These are phyloP conservation scores for Hysterangium stoloniferum DNA, from an alignment of 768 basidiomycete species.

Conservation along the genomic window DNA sequence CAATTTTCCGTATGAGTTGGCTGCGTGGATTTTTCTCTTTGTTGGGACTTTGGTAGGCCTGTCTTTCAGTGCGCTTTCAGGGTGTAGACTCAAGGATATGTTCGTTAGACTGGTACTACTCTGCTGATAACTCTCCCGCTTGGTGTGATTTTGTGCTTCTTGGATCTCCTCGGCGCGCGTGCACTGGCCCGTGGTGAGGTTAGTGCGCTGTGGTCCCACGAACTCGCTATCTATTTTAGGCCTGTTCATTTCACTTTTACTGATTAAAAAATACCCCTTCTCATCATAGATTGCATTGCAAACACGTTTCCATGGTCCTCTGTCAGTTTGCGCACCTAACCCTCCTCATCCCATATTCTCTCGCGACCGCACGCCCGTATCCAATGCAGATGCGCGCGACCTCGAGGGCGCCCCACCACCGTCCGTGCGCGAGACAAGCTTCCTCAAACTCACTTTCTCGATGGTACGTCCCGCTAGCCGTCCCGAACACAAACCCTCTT, in stretches of 20 bases:
- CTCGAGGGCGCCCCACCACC: constrained; percentile 14
- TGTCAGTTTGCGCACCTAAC: constrained; percentile 53
- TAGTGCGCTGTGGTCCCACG: constrained; percentile 8
- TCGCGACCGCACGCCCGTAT: constrained; percentile 44
- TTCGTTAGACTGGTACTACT: constrained; percentile 63
- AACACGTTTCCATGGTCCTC: constrained; percentile 58
- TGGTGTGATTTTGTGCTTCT: constrained; percentile 70
- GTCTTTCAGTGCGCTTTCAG: constrained; percentile 10
- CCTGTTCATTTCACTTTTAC: no score
- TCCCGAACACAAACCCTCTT: no score
- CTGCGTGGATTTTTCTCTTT: constrained; percentile 75
- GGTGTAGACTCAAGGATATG: constrained; percentile 12
- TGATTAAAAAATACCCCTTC: no score
- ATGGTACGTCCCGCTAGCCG: constrained; percentile 48
- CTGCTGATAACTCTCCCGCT: constrained; percentile 73
- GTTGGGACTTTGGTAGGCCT: constrained; percentile 68
- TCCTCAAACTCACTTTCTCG: constrained; percentile 74
- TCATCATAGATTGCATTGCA: constrained; percentile 52
- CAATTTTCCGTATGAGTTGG: constrained; percentile 73
- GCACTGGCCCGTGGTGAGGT: constrained; percentile 67
- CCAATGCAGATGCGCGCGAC: constrained; percentile 39
- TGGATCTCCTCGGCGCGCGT: constrained; percentile 68
- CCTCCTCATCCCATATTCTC: constrained; percentile 72
- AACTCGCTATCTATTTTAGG: not conserved
- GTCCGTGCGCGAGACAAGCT: constrained; percentile 53